Percentiles rank a stretch among this genome's conserved stretches.
These are phyloP conservation scores for Camellia japonica DNA, from an alignment of 148 eudicot genomes.

Conservation along the genomic window DNA sequence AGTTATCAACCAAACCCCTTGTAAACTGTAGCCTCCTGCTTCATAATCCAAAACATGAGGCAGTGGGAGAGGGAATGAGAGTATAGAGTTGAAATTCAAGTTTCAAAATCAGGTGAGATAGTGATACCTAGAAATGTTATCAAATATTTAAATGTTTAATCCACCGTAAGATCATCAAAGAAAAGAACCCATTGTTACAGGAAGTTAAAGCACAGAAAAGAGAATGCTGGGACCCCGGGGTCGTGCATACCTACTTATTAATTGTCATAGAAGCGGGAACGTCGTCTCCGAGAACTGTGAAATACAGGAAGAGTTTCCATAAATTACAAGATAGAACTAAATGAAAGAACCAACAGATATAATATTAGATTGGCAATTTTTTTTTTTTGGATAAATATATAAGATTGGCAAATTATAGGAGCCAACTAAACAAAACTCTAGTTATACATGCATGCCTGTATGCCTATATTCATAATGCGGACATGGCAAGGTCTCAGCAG, in stretches of 20 bases:
- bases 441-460: not conserved
- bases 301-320: not conserved
- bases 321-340: not conserved
- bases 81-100: not conserved
- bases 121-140: not conserved
- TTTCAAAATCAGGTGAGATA: not conserved
- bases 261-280: conserved; percentile 69
- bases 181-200: not conserved
- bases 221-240: not conserved
- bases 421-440: not conserved
- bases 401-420: not conserved
- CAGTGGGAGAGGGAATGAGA: no score
- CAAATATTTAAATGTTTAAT: not conserved
- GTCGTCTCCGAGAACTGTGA: conserved; percentile 78
- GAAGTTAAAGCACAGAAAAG: not conserved
- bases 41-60: not conserved
- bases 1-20: not conserved
- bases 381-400: no score
- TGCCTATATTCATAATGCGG: not conserved
- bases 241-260: conserved; percentile 37
- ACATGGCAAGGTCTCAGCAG: not conserved
- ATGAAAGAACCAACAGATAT: not conserved
- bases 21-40: not conserved
- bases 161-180: not conserved
- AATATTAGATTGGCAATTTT: not conserved